phyloP scores from a whole-genome alignment of 345 rosid genomes.

The Xanthoceras sorbifolium region DNA sequence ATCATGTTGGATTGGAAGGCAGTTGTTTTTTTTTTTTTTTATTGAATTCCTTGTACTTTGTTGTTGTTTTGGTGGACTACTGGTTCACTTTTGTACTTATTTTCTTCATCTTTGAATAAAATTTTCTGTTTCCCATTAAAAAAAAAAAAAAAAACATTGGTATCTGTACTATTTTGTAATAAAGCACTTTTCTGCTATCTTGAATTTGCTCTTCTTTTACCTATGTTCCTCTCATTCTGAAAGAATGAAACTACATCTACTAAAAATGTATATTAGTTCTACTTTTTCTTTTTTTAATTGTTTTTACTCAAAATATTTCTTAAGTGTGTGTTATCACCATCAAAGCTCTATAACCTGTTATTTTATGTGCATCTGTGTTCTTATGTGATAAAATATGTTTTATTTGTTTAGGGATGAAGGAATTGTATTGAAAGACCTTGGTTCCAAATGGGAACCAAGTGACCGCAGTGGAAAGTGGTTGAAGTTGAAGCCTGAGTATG shows the following conservation, averaged over 20 bases:
- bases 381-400: neutral
- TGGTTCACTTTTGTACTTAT: no score
- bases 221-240: neutral
- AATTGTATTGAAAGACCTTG: constrained; percentile 79
- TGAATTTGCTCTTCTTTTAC: neutral
- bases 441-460: constrained; percentile 96
- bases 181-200: neutral
- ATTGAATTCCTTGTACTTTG: no score
- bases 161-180: neutral
- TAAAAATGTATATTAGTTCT: neutral
- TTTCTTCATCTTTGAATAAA: no score
- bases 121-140: no score
- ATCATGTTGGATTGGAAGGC: no score
- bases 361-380: neutral
- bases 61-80: no score
- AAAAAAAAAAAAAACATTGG: no score
- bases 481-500: constrained; percentile 92
- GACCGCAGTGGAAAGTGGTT: constrained; percentile 98
- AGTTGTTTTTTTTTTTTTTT: no score
- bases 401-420: constrained; percentile 77
- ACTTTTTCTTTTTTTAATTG: neutral
- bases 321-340: neutral
- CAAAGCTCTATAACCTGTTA: neutral
- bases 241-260: neutral
- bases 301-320: neutral